Evolutionary conservation across 2,329 filamentous ascomycete species (phyloP), one percentile per base, ranked within the genome.

Genomic region (Botrytis cinerea): DNA sequence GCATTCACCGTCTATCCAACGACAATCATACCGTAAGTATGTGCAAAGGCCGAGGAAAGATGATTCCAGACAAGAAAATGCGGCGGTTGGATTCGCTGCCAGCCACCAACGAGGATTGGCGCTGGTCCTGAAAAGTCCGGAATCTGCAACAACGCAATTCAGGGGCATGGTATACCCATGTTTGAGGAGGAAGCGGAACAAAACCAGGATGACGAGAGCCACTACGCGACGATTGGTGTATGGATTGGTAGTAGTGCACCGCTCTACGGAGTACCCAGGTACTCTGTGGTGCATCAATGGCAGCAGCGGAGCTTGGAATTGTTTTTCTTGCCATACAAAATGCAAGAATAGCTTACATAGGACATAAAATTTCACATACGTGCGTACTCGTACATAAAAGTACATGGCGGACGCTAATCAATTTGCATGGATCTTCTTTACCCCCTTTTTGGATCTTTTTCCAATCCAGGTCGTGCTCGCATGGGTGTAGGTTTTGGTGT

Each of bases 151-250:
- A 64, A 51, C 66, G 43, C 57, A 54, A 63, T 71, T 73, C 74
- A 74, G 74, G 74, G 74, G 74, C 28, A 28, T 57, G 51, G 73
- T 69, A 60, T 46, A 63, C 51, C 71, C 73, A 71, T 76, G 72
- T 48, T 71, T 73, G 74, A 73, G 57, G 48, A 71, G 69, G 69
- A 57, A 61, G 60, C 46, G 57, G 48, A 60, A 63, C 28, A 40
- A 38, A 32, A 40, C 75, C 35, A 64, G 76, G 76, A 73, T 75
- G 45, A 46, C 73, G 70, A 74, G 73, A 72, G 73, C 71, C 73
- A 71, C 73, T 54, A 70, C 70, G 64, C 35, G 51, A 66, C 48
- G 62, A 68, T 64, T 48, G 71, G 68, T 70, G 67, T 70, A 45
- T 71, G 73, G 45, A 70, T 60, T 51, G 63, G 59, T 74, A 46